Percentiles rank a stretch among this genome's conserved stretches.
Evolutionary conservation across 2,329 filamentous ascomycete species (phyloP).

Genomic region (Chrysoporthe austroafricana): DNA sequence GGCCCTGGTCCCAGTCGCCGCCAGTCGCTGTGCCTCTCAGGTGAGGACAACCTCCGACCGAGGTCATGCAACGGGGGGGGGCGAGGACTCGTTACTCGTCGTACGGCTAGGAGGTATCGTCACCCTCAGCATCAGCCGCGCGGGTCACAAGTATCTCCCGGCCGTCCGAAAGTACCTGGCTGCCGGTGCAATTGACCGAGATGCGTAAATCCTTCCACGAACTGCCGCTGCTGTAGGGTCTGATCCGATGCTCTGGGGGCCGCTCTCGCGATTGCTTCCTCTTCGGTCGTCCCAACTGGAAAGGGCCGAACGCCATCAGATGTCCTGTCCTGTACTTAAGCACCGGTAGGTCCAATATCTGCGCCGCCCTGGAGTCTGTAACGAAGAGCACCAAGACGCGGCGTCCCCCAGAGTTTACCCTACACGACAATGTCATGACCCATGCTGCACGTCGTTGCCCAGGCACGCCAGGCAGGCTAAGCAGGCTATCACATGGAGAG

Average conservation of each 20-base stretch:
- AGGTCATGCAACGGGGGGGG: not conserved
- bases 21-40: not conserved
- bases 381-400: no score
- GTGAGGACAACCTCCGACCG: not conserved
- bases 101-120: not conserved
- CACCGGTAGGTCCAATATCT: no score
- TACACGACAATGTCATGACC: no score
- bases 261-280: not conserved
- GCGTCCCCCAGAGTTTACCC: no score
- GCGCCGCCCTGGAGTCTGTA: no score
- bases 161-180: not conserved
- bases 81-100: not conserved
- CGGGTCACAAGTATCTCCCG: no score
- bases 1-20: not conserved
- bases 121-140: not conserved
- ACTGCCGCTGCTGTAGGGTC: not conserved
- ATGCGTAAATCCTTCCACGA: conserved; percentile 1
- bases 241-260: not conserved
- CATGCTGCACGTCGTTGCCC: no score
- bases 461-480: no score
- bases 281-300: not conserved
- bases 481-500: no score
- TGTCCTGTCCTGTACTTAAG: no score
- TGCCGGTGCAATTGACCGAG: not conserved
- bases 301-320: not conserved